Percentiles rank a stretch among this genome's conserved stretches.
phyloP scores from a whole-genome alignment of 2,329 filamentous ascomycete species.

The Ascosphaera apis region DNA sequence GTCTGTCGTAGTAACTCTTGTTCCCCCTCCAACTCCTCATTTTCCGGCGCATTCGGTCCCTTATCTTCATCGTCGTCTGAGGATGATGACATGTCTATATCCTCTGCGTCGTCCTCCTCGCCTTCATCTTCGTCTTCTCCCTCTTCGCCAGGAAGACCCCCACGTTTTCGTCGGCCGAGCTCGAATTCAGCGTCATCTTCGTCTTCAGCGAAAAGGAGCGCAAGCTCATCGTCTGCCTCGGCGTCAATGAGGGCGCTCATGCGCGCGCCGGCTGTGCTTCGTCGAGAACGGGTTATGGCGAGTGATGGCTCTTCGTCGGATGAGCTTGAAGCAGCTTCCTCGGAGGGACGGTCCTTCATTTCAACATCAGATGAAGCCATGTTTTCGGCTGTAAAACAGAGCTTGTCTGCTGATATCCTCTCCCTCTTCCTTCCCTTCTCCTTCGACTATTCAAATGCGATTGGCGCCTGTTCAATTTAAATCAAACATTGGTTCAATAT shows the following conservation, averaged over 20 bases:
- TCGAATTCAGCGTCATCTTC: conserved; percentile 35
- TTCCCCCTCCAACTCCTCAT: conserved; percentile 64
- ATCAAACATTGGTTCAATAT: too few species aligned
- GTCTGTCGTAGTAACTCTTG: conserved; percentile 61
- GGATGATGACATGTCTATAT: conserved; percentile 69
- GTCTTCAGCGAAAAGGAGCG: conserved; percentile 52
- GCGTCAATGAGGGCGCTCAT: conserved; percentile 57
- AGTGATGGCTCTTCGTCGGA: conserved; percentile 28
- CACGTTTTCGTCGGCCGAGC: conserved; percentile 11
- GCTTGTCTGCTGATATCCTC: not conserved
- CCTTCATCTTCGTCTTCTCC: conserved; percentile 18
- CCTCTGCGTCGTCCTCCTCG: conserved; percentile 37
- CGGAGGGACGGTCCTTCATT: conserved; percentile 9
- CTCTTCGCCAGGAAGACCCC: conserved; percentile 40
- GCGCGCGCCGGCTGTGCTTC: conserved; percentile 64
- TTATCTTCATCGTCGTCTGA: conserved; percentile 63
- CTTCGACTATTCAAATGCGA: not conserved
- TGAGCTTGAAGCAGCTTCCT: conserved; percentile 3
- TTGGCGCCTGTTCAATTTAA: too few species aligned
- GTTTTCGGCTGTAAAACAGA: conserved; percentile 3
- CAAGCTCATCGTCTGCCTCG: conserved; percentile 45
- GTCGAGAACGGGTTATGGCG: conserved; percentile 47
- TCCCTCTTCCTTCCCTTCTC: not conserved
- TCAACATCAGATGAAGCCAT: conserved; percentile 11
- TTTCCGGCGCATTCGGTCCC: conserved; percentile 25